A percentile compares a stretch with the other conserved stretches of the same genome.
These are phyloP conservation scores for Paxillus ammoniavirescens DNA, from an alignment of 768 basidiomycete genomes.

Conservation along the genomic window DNA sequence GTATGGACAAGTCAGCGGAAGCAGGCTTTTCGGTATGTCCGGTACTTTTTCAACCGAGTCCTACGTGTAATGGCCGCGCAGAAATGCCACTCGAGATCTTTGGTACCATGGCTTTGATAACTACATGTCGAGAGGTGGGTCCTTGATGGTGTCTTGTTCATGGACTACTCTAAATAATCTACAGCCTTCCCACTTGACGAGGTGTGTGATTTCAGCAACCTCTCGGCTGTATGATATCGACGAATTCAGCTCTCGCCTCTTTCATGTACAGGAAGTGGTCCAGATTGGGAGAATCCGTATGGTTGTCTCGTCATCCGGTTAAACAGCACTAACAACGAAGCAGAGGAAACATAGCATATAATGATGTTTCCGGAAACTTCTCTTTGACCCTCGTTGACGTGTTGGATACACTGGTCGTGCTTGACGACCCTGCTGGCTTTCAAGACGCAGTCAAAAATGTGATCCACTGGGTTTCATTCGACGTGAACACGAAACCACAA, in stretches of 20 bases:
- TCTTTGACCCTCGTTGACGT: conserved; percentile 81
- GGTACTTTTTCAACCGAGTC: background rate
- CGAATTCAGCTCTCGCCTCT: conserved; percentile 73
- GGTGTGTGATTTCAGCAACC: conserved; percentile 38
- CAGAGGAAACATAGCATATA: conserved; percentile 71
- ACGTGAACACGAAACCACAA: conserved; percentile 95
- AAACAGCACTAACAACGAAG: conserved; percentile 12
- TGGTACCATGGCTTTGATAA: conserved; percentile 91
- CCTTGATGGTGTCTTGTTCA: background rate
- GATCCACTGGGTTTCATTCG: conserved; percentile 82
- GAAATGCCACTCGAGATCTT: conserved; percentile 69
- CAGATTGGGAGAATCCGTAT: conserved; percentile 81
- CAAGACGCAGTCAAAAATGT: conserved; percentile 81
- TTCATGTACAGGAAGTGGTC: conserved; percentile 84
- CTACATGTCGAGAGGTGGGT: conserved; percentile 82
- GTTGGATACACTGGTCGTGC: conserved; percentile 87
- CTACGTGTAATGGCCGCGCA: conserved; percentile 27
- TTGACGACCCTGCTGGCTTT: conserved; percentile 76
- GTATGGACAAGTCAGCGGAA: conserved; percentile 62
- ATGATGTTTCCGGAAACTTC: conserved; percentile 95
- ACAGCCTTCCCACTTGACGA: conserved; percentile 86
- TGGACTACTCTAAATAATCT: conserved; percentile 20
- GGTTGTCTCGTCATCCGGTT: conserved; percentile 28
- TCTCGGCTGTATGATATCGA: conserved; percentile 12
- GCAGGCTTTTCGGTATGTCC: conserved; percentile 50